Base-by-base conservation (phyloP, 2,329 filamentous ascomycete species). In the Epichloe sylvatica region DNA sequence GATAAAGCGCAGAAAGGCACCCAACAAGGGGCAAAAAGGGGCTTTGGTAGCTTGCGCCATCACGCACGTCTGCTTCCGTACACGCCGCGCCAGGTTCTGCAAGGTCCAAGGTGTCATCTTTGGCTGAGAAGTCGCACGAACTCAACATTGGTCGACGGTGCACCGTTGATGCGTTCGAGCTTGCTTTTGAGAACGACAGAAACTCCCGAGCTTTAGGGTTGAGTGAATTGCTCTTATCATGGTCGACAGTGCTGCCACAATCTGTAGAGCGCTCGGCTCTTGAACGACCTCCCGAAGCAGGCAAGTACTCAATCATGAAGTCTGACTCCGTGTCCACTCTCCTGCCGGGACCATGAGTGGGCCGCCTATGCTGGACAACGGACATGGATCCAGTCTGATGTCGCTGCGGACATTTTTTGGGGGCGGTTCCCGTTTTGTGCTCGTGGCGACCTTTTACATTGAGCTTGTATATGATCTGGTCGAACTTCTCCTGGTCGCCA, bases 391-490 rank as follows among this genome's bases (percentile, higher is more conserved):
- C 11, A 4, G 21, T n/a, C 17, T 19, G 19, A 30, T 45, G 17
- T 41, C 15, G 34, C 5, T 43, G 38, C n/a, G 23, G 12, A 11
- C 35, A 8, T 11, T 40, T 12, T 12, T 13, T 17, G 8, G 39
- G 5, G 3, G 19, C 2, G 4, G 38, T 21, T n/a, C 45, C 49
- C 12, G n/a, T n/a, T n/a, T 42, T 49, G 8, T 44, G 43, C 7
- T 46, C 33, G 12, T 47, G 42, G 15, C 48, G 42, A 3, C n/a
- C 7, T 21, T 46, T 53, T 0, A 57, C 2, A 23, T 47, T 56
- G 23, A 65, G 58, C 25, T 57, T 65, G 11, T 57, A 45, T 4
- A 66, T 45, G 47, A 66, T 49, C 21, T 49, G 58, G 35, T 60
- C 49, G 39, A 64, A 66, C 5, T 56, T 62, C 4, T 34, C 8